These are phyloP conservation scores for Blumeriella jaapii DNA, from an alignment of 2,329 filamentous ascomycete genomes.

Conservation along the genomic window DNA sequence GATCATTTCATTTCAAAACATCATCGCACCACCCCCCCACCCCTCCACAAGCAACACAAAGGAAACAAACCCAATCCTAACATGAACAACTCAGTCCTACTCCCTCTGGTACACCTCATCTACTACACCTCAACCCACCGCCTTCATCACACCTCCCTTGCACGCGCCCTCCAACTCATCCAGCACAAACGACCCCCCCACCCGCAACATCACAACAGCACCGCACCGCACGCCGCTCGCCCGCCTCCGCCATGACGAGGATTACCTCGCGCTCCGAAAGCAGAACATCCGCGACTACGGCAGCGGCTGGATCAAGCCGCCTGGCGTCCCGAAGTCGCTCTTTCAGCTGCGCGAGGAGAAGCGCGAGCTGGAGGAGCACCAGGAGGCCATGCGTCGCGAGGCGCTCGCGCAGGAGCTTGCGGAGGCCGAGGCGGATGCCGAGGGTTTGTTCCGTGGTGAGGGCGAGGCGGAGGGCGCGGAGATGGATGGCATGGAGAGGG, in stretches of 20 bases:
- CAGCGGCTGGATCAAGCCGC: slow-evolving; percentile 79
- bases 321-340: slow-evolving; percentile 78
- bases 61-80: background rate
- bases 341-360: slow-evolving; percentile 84
- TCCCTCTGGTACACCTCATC: slow-evolving; percentile 63
- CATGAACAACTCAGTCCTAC: slow-evolving; percentile 45
- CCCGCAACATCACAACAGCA: too few species aligned
- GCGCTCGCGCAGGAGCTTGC: slow-evolving; percentile 63
- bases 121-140: slow-evolving; percentile 31
- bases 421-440: slow-evolving; percentile 42
- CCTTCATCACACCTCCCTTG: slow-evolving; percentile 19
- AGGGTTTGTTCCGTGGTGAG: slow-evolving; percentile 28
- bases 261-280: slow-evolving; percentile 63
- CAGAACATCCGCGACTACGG: slow-evolving; percentile 79
- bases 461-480: slow-evolving; percentile 7
- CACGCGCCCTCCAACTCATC: slow-evolving; percentile 19
- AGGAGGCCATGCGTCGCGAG: slow-evolving; percentile 60
- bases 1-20: background rate
- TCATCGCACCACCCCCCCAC: background rate
- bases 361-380: slow-evolving; percentile 76
- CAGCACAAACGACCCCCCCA: slow-evolving; percentile 37
- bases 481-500: slow-evolving; percentile 33
- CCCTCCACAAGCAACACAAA: background rate
- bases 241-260: slow-evolving; percentile 65
- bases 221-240: slow-evolving; percentile 54